phyloP scores from a whole-genome alignment of 768 basidiomycete species.

The Hortiboletus campestris region DNA sequence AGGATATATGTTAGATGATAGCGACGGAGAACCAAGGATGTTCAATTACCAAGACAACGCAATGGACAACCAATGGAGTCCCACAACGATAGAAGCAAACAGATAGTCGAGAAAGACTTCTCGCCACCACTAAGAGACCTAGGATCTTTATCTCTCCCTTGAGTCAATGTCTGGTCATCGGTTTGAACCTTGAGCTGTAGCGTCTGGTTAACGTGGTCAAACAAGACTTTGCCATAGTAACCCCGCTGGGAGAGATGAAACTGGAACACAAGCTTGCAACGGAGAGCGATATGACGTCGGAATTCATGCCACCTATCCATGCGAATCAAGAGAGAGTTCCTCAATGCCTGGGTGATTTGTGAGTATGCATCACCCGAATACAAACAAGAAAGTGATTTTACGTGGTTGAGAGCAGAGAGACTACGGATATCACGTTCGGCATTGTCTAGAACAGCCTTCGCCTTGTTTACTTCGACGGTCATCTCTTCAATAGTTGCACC shows the following conservation, averaged over 20 bases:
- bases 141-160: constrained; percentile 77
- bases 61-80: constrained; percentile 93
- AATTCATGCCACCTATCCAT: constrained; percentile 82
- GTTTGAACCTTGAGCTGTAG: constrained; percentile 79
- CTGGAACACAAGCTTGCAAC: constrained; percentile 80
- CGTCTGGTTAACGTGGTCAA: constrained; percentile 70
- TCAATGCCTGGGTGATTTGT: constrained; percentile 52
- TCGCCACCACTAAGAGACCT: constrained; percentile 90
- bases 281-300: constrained; percentile 82
- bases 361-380: constrained; percentile 1
- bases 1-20: constrained; percentile 11
- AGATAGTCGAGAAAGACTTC: constrained; percentile 96
- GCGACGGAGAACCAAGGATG: background rate
- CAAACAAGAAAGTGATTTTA: constrained; percentile 24
- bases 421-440: constrained; percentile 63
- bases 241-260: constrained; percentile 82
- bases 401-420: constrained; percentile 66
- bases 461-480: constrained; percentile 65
- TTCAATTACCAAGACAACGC: constrained; percentile 73
- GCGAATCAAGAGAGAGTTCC: constrained; percentile 62
- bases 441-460: constrained; percentile 54
- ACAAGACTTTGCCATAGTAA: constrained; percentile 85
- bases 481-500: constrained; percentile 79
- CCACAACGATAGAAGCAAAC: constrained; percentile 92
- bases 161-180: constrained; percentile 69